Evolutionary conservation across 2,329 filamentous ascomycete species (phyloP).

Genomic region (Cercospora berteroae): DNA sequence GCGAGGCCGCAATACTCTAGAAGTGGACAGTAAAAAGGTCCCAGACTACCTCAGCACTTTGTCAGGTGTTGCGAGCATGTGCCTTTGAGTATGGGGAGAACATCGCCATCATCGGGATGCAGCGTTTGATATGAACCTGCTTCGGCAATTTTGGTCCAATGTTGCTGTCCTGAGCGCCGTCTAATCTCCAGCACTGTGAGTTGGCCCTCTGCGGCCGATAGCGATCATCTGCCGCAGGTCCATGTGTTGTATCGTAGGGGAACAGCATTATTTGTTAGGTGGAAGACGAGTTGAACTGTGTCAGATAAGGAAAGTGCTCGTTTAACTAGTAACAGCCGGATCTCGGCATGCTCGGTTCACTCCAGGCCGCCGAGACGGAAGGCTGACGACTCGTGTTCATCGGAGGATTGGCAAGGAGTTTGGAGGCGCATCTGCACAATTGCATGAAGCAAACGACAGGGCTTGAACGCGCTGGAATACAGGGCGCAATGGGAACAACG

Average conservation of each 20-base stretch:
- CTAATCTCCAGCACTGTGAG: background rate
- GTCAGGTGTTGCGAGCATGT: background rate
- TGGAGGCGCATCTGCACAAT: background rate
- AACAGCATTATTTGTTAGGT: background rate
- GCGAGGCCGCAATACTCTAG: background rate
- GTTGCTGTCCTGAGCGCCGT: background rate
- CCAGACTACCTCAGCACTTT: background rate
- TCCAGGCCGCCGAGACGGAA: constrained; percentile 1
- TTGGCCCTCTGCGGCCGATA: background rate
- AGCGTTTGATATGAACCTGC: background rate
- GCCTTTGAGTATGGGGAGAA: background rate
- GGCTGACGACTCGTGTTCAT: constrained; percentile 6
- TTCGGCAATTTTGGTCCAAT: background rate
- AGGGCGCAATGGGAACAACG: background rate
- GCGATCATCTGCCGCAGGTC: background rate
- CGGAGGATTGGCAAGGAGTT: constrained; percentile 3
- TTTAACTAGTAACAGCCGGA: background rate
- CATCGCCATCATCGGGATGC: background rate
- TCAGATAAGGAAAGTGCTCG: background rate
- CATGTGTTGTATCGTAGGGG: background rate
- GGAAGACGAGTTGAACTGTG: background rate
- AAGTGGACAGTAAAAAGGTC: background rate
- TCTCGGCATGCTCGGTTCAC: constrained; percentile 2
- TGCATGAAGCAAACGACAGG: background rate
- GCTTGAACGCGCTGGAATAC: background rate